phyloP scores from a whole-genome alignment of 2,329 filamentous ascomycete genomes.

The Chaetomium olivaceum region DNA sequence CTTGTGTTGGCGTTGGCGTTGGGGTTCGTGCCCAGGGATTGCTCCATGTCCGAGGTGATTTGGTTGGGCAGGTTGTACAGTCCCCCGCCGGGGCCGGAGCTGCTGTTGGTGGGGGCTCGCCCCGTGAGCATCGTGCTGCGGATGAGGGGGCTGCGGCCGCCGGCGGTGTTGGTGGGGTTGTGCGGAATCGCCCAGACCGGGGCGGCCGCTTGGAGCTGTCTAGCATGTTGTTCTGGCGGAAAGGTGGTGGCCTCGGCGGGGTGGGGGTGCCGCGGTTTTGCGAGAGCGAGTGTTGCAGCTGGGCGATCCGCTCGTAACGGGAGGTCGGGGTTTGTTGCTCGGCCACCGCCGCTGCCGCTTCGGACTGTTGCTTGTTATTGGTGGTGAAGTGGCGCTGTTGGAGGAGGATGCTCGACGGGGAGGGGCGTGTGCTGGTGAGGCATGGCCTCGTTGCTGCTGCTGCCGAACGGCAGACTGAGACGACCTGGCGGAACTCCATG shows the following conservation, averaged over 20 bases:
- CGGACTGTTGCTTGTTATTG: slow-evolving; percentile 13
- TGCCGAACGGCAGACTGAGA: slow-evolving; percentile 27
- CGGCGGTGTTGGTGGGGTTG: background rate
- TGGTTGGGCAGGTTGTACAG: slow-evolving; percentile 2
- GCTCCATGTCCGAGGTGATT: slow-evolving; percentile 17
- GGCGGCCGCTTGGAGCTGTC: background rate
- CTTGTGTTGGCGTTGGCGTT: background rate
- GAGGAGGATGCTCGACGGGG: slow-evolving; percentile 17
- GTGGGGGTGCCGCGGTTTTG: background rate
- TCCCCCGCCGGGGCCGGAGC: too few species aligned
- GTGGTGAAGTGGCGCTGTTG: slow-evolving; percentile 16
- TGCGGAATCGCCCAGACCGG: background rate
- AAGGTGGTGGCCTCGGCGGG: slow-evolving; percentile 18
- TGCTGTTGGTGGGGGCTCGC: background rate
- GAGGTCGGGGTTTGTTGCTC: background rate
- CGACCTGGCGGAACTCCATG: slow-evolving; percentile 34
- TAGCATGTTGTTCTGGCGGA: slow-evolving; percentile 10
- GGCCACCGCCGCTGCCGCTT: slow-evolving; percentile 13
- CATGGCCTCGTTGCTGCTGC: slow-evolving; percentile 22
- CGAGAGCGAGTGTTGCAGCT: background rate
- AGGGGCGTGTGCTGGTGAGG: slow-evolving; percentile 18
- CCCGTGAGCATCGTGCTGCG: slow-evolving; percentile 3
- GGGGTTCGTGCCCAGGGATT: background rate
- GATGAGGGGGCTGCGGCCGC: too few species aligned
- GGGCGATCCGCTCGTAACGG: background rate